A percentile compares a stretch with the other conserved stretches of the same genome.
These are phyloP conservation scores for Zymoseptoria crescenta DNA, from an alignment of 2,329 filamentous ascomycete species.

Conservation along the genomic window DNA sequence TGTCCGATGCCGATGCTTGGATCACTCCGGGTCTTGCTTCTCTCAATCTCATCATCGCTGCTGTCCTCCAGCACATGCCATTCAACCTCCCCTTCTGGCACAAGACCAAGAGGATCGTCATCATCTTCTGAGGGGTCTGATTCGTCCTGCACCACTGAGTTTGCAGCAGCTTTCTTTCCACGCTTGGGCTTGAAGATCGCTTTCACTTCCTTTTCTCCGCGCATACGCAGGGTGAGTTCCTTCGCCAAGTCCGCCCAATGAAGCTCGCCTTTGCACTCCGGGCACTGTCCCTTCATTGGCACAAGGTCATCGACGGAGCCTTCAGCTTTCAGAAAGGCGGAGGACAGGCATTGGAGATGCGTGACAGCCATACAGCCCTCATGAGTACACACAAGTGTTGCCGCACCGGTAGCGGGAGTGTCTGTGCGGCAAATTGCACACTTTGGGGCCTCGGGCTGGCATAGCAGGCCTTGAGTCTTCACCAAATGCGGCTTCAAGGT, in stretches of 20 bases:
- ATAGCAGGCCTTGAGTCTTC: slow-evolving; percentile 42
- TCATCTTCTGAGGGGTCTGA: slow-evolving; percentile 13
- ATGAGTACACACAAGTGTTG: slow-evolving; percentile 46
- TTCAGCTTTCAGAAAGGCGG: slow-evolving; percentile 41
- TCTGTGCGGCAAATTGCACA: slow-evolving; percentile 45
- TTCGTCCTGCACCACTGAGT: slow-evolving; percentile 11
- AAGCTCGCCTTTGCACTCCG: slow-evolving; percentile 55
- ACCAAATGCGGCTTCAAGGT: slow-evolving; percentile 43
- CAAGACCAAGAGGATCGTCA: slow-evolving; percentile 9
- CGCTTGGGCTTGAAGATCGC: slow-evolving; percentile 51
- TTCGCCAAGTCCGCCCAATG: slow-evolving; percentile 74
- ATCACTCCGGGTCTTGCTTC: slow-evolving; percentile 14
- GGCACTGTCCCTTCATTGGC: slow-evolving; percentile 63
- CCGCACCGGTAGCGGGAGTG: slow-evolving; percentile 32
- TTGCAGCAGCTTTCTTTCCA: slow-evolving; percentile 6
- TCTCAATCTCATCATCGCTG: slow-evolving; percentile 22
- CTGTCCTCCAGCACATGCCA: slow-evolving; percentile 29
- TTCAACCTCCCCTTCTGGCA: slow-evolving; percentile 13
- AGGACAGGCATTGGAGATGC: slow-evolving; percentile 52
- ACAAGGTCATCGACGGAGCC: slow-evolving; percentile 23
- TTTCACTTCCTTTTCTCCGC: slow-evolving; percentile 62
- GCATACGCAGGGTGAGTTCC: slow-evolving; percentile 66
- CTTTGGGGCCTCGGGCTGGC: slow-evolving; percentile 27
- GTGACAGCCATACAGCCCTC: slow-evolving; percentile 40
- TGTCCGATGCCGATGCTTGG: slow-evolving; percentile 11